A percentile compares a stretch with the other conserved stretches of the same genome.
phyloP scores from a whole-genome alignment of 495 filamentous ascomycete genomes.

The Clavariopsis aquatica region DNA sequence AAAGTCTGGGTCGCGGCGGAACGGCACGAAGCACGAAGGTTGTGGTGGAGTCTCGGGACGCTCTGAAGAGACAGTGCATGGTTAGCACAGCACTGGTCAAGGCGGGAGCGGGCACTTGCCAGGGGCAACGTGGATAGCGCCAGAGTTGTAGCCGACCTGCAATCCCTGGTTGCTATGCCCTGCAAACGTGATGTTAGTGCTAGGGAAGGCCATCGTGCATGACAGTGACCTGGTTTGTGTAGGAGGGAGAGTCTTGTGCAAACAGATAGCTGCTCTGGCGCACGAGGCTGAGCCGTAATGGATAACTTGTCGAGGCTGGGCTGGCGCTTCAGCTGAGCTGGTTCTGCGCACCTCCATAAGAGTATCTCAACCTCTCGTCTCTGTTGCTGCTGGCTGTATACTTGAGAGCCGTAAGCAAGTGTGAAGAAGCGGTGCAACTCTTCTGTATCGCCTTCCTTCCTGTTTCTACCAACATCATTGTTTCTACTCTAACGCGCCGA shows the following conservation, averaged over 20 bases:
- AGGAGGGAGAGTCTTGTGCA: constrained; percentile 1
- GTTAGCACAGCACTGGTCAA: constrained; percentile 5
- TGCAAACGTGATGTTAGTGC: constrained; percentile 6
- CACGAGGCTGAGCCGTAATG: constrained; percentile 3
- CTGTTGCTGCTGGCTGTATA: no score
- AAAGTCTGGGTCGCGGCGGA: constrained; percentile 46
- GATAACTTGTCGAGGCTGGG: background rate
- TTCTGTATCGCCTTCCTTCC: background rate
- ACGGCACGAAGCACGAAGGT: constrained; percentile 37
- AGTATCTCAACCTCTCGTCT: no score
- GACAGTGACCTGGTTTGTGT: constrained; percentile 1
- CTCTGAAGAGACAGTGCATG: background rate
- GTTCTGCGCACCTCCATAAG: no score
- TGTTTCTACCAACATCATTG: constrained; percentile 10
- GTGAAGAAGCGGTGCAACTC: background rate
- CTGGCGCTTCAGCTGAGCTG: no score
- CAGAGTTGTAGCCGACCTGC: constrained; percentile 5
- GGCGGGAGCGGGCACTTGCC: constrained; percentile 4
- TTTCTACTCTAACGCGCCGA: constrained; percentile 7
- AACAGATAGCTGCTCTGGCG: constrained; percentile 4
- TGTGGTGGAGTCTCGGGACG: constrained; percentile 4
- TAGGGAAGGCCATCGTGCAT: background rate
- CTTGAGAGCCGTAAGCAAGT: constrained; percentile 5
- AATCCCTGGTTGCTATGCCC: background rate
- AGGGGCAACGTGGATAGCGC: constrained; percentile 5